A percentile compares a stretch with the other conserved stretches of the same genome.
phyloP scores from a whole-genome alignment of 345 rosid species.

The Eucalyptus erythrocorys region DNA sequence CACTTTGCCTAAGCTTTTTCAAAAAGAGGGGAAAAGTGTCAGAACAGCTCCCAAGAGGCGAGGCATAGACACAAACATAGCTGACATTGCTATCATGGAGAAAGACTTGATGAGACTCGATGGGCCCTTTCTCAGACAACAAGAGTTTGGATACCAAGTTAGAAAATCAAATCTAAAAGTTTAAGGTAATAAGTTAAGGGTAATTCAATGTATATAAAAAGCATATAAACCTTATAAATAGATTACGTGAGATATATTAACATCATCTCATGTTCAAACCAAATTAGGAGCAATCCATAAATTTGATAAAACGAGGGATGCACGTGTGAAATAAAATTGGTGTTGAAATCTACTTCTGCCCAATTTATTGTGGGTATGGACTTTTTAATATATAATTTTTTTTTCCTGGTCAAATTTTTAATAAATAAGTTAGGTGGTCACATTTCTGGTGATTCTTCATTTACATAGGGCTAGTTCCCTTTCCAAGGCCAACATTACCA shows the following conservation, averaged over 20 bases:
- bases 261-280: background rate
- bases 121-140: background rate
- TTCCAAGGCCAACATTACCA: background rate
- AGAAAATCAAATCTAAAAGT: background rate
- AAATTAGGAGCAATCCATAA: background rate
- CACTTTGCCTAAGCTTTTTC: background rate
- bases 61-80: too few species aligned
- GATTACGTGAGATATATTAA: background rate
- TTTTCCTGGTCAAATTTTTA: background rate
- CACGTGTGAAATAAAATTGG: background rate
- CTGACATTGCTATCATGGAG: background rate
- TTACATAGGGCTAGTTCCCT: background rate
- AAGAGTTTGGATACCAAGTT: background rate
- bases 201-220: background rate
- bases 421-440: background rate
- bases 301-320: background rate
- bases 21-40: fast-evolving
- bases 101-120: background rate
- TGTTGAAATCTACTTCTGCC: background rate
- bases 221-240: background rate
- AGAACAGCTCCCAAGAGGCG: background rate
- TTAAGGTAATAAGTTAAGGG: background rate
- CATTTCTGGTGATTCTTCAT: background rate
- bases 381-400: background rate
- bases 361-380: background rate